Conservation (phyloP, 345 rosid species). For the Jatropha curcas region DNA sequence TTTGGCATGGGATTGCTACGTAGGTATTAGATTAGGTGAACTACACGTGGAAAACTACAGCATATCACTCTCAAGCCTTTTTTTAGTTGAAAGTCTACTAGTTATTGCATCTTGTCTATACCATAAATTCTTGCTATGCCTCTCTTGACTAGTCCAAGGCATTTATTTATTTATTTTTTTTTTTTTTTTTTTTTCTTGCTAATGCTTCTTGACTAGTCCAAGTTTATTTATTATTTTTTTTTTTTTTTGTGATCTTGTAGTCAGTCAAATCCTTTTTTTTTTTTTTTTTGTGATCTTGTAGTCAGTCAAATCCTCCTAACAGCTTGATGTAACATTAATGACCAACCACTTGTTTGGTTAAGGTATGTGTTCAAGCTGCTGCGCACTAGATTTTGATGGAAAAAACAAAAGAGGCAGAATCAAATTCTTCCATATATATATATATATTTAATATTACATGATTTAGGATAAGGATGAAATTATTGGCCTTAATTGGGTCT, state of each 20-base stretch:
- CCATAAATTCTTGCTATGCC: conserved; percentile 15
- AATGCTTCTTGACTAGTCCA: too few relatives aligned
- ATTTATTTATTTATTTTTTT: too few relatives aligned
- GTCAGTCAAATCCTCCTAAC: conserved; percentile 33
- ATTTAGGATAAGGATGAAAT: conserved; percentile 19
- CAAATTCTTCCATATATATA: too few relatives aligned
- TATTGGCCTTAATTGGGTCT: conserved; percentile 11
- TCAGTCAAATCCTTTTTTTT: conserved; percentile 33
- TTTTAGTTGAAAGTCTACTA: conserved; percentile 26
- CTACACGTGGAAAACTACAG: conserved; percentile 74
- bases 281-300: conserved; percentile 10
- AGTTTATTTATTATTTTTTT: too few relatives aligned
- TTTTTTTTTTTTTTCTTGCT: too few relatives aligned
- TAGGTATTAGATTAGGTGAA: conserved; percentile 56
- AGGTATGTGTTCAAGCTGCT: conserved; percentile 25
- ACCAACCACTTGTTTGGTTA: conserved; percentile 27
- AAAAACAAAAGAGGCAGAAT: not conserved
- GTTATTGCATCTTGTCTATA: conserved; percentile 13
- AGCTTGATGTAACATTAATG: conserved; percentile 32
- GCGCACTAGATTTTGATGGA: conserved; percentile 11
- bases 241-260: conserved; percentile 10
- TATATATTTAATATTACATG: too few relatives aligned
- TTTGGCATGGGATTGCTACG: conserved; percentile 48
- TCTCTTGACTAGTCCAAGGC: conserved; percentile 43
- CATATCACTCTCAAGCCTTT: conserved; percentile 49